Evolutionary conservation across 495 filamentous ascomycete species (phyloP), one percentile per base, ranked within the genome.

Genomic region (Neurospora discreta): DNA sequence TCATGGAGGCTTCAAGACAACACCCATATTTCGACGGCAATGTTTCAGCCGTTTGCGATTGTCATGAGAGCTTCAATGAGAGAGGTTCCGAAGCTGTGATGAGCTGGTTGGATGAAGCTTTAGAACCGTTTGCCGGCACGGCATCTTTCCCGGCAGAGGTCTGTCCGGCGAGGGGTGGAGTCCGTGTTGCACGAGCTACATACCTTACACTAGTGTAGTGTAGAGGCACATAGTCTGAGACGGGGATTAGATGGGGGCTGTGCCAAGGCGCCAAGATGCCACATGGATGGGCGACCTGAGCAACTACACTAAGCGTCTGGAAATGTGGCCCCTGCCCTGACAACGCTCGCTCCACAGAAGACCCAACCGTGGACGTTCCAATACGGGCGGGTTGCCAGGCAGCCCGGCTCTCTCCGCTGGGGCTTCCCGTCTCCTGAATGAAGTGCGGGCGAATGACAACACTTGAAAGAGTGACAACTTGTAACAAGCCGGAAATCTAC

Each of bases 21-120:
- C 74, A 70, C 75, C 77, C 75, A 78, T 78, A 68, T 74, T 76
- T 67, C 67, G 70, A 26, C 71, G 74, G 75, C 77, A 60, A 72
- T 70, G 52, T 43, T 68, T 10, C 40, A 41, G 74, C 68, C 69
- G 73, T 38, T 68, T 68, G 68, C 26, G 26, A 33, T 33, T 23
- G 52, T 65, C 18, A 65, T 65, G 52, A 65, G 26, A 65, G 26
- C 52, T 65, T 65, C 26, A 26, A 65, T 65, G 26, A 65, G 46
- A 58, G 5, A 58, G 5, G 23, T 58, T 23, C 33, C 26, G 52
- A 30, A 30, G 26, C 23, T 60, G 52, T 16, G 52, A 26, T 33
- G 13, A 70, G 11, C 23, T 18, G 20, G 13, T 40, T 70, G 65
- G 69, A 68, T 42, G 43, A 68, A 70, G 76, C 52, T 68, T 71